A percentile compares a stretch with the other conserved stretches of the same genome.
Conservation (phyloP, 1,139 yeast species). For the Eremothecium sinecaudum region DNA sequence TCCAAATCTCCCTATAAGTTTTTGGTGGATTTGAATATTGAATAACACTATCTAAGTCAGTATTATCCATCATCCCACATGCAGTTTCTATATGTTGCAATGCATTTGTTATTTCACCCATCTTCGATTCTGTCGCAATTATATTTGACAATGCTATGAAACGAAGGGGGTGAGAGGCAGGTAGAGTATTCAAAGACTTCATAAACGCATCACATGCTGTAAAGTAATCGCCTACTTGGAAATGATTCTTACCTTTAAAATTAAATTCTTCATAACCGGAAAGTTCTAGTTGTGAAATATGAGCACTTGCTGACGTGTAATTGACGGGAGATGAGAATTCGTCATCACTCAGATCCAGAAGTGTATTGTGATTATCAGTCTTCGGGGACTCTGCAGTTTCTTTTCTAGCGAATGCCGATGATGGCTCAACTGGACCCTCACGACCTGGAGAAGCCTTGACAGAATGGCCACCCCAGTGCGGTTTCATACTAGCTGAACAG, state of each 20-base stretch:
- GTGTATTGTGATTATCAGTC: no score
- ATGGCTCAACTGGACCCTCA: no score
- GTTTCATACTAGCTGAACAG: no score
- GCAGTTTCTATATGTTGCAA: slow-evolving; percentile 49
- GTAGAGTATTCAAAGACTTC: slow-evolving; percentile 53
- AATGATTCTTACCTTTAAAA: slow-evolving; percentile 51
- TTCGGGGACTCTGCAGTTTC: no score
- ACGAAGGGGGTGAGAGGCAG: slow-evolving; percentile 54
- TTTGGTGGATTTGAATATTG: slow-evolving; percentile 45
- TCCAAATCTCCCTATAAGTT: slow-evolving; percentile 59
- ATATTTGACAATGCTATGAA: slow-evolving; percentile 70
- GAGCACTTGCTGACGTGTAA: no score
- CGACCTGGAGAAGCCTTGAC: no score
- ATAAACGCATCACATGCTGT: slow-evolving; percentile 55
- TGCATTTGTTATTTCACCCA: slow-evolving; percentile 67
- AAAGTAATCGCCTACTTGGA: slow-evolving; percentile 73
- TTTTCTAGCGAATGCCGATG: no score
- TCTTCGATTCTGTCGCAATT: slow-evolving; percentile 56
- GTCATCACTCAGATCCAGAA: no score
- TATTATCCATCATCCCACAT: slow-evolving; percentile 43
- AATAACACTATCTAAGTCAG: slow-evolving; percentile 25
- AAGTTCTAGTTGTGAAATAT: slow-evolving; percentile 26
- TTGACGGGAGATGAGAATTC: no score
- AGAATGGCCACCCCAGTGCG: no score
- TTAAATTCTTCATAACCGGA: slow-evolving; percentile 41